Base-by-base conservation (phyloP, 768 basidiomycete species). In the Phaeotremella fagi region DNA sequence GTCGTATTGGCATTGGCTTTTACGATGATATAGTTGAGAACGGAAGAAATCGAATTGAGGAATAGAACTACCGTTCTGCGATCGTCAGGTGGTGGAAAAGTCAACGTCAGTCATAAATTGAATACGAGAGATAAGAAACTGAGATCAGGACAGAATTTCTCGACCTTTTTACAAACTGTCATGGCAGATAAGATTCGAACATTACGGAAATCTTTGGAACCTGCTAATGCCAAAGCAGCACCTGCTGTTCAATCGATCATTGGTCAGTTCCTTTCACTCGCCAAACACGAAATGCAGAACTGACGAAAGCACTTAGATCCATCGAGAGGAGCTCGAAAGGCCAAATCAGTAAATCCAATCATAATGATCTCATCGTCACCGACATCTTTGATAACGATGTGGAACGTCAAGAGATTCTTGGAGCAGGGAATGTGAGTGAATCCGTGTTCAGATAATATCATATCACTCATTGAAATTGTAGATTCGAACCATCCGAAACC, bases 291-390 rank as follows among this genome's bases (percentile, higher is more conserved):
- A n/a, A n/a, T n/a, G n/a, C n/a, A n/a, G n/a, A n/a, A n/a, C n/a
- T n/a, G n/a, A n/a, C n/a, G n/a, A n/a, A n/a, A n/a, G n/a, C 16
- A 16, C 31, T 42, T 33, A 52, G 45, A 36, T 31, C 55, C 59
- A 41, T 38, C 47, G 25, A 45, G 57, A 55, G 64, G 54, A 48
- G 63, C 67, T 46, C 66, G 65, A 55, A 73, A 65, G 48, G 69
- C 52, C 72, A 88, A 85, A 82, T 59, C 83, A 83, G 67, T 83
- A 65, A 86, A 86, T 75, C 94, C 94, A 0, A 98, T 99, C 68
- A 95, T 98, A 74, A 87, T 98, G 78, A 91, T 99, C 37, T 94
- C 92, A 0, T 94, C 91, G 0, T 91, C 87, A 15, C 91, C 91
- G 0, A 97, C 94, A 1, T 85, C 90, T 2, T 82, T 99, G 50